A percentile compares a stretch with the other conserved stretches of the same genome.
Conservation (phyloP, 1,284 basidiomycete genomes). For the Trametes pubescens region DNA sequence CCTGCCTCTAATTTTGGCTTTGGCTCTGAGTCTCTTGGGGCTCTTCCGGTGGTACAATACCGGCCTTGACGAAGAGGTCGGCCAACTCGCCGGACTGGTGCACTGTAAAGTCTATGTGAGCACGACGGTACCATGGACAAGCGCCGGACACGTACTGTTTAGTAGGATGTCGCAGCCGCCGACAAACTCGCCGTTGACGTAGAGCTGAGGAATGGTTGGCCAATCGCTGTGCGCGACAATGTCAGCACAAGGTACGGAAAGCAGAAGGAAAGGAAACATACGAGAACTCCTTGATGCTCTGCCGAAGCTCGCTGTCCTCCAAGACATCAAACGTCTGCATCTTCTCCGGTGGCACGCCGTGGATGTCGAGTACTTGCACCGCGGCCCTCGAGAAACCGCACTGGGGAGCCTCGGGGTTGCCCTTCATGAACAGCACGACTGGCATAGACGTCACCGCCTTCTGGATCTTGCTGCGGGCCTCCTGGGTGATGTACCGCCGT, state of each 20-base stretch:
- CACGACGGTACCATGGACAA: background rate
- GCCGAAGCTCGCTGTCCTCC: conserved; percentile 85
- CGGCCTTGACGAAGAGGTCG: conserved; percentile 77
- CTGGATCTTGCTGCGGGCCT: conserved; percentile 55
- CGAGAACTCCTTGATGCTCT: conserved; percentile 96
- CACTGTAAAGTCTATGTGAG: conserved; percentile 61
- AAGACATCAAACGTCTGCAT: conserved; percentile 91
- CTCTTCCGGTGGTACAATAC: conserved; percentile 61
- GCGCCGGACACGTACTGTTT: conserved; percentile 60
- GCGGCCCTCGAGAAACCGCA: conserved; percentile 95
- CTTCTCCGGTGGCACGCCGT: conserved; percentile 84
- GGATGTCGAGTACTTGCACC: conserved; percentile 89
- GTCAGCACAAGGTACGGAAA: conserved; percentile 46
- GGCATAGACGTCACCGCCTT: conserved; percentile 76
- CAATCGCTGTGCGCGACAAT: conserved; percentile 72
- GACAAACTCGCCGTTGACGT: conserved; percentile 94
- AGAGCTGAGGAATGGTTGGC: conserved; percentile 98
- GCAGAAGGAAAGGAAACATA: conserved; percentile 49
- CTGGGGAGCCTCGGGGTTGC: conserved; percentile 73
- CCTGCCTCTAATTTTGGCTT: conserved; percentile 21
- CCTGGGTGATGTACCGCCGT: conserved; percentile 54
- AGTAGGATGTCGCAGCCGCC: conserved; percentile 97
- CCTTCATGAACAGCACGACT: conserved; percentile 96
- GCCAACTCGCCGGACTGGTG: conserved; percentile 97
- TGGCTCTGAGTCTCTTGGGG: conserved; percentile 22